Conservation (phyloP, 1,139 yeast genomes). For the Debaryomyces fabryi region DNA sequence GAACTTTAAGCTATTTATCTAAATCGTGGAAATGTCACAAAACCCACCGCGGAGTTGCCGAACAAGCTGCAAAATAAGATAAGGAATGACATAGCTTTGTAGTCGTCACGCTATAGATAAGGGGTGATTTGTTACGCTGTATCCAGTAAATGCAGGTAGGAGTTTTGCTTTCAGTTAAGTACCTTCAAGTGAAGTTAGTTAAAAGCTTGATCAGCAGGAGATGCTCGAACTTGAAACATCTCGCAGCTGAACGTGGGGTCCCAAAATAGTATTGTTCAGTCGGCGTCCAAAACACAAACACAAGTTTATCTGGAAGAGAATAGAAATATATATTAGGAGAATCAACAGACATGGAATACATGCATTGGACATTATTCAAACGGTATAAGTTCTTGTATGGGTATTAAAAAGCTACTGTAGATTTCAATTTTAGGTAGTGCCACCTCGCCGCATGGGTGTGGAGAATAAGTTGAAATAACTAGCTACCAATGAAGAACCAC, state of each 20-base stretch:
- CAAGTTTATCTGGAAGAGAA: background rate
- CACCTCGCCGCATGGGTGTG: no score
- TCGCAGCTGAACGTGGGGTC: background rate
- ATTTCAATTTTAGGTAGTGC: no score
- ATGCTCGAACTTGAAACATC: background rate
- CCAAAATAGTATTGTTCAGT: background rate
- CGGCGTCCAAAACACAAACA: background rate
- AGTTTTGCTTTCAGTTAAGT: background rate
- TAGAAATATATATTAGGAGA: no score
- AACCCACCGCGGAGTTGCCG: conserved; percentile 1
- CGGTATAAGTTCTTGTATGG: no score
- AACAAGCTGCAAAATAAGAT: conserved; percentile 7
- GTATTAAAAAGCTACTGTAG: no score
- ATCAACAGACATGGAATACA: no score
- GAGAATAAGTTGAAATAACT: no score
- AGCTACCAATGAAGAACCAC: no score
- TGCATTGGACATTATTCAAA: no score
- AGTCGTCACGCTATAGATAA: background rate
- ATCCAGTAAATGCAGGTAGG: background rate
- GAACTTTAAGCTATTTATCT: background rate
- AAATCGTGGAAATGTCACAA: background rate
- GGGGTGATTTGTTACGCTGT: background rate
- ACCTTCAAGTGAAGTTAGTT: background rate
- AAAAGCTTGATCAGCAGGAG: background rate
- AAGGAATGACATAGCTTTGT: background rate